Conservation (phyloP, 495 filamentous ascomycete species). For the Amphirosellinia nigrospora region DNA sequence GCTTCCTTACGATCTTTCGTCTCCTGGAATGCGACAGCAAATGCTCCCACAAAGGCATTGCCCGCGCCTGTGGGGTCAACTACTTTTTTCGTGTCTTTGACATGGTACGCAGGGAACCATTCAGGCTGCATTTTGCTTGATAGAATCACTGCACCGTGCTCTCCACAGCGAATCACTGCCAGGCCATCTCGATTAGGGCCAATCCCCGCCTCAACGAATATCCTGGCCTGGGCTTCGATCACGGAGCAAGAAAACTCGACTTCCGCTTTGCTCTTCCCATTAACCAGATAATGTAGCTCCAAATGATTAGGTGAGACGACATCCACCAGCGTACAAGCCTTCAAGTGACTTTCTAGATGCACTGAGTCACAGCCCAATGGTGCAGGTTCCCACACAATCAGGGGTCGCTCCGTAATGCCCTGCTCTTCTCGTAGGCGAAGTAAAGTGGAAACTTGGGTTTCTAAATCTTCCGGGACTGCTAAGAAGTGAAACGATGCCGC, state of each 20-base stretch:
- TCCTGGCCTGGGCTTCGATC: conserved; percentile 34
- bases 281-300: conserved; percentile 39
- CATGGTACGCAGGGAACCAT: conserved; percentile 46
- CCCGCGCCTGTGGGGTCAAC: conserved; percentile 49
- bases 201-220: conserved; percentile 33
- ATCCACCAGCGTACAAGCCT: conserved; percentile 36
- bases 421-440: conserved; percentile 19
- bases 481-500: conserved; percentile 28
- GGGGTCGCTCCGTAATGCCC: conserved; percentile 29
- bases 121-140: conserved; percentile 16
- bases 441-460: conserved; percentile 18
- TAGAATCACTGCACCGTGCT: conserved; percentile 40
- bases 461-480: conserved; percentile 22
- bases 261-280: conserved; percentile 21
- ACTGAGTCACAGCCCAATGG: conserved; percentile 38
- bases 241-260: conserved; percentile 11
- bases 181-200: conserved; percentile 32
- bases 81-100: conserved; percentile 20
- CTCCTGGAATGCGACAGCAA: conserved; percentile 38
- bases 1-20: conserved; percentile 36
- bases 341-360: conserved; percentile 34
- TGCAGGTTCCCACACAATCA: conserved; percentile 50
- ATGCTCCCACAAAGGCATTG: conserved; percentile 47
- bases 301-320: conserved; percentile 50
- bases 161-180: conserved; percentile 42